A percentile compares a stretch with the other conserved stretches of the same genome.
These are phyloP conservation scores for Tremella yokohamensis DNA, from an alignment of 768 basidiomycete genomes.

Conservation along the genomic window DNA sequence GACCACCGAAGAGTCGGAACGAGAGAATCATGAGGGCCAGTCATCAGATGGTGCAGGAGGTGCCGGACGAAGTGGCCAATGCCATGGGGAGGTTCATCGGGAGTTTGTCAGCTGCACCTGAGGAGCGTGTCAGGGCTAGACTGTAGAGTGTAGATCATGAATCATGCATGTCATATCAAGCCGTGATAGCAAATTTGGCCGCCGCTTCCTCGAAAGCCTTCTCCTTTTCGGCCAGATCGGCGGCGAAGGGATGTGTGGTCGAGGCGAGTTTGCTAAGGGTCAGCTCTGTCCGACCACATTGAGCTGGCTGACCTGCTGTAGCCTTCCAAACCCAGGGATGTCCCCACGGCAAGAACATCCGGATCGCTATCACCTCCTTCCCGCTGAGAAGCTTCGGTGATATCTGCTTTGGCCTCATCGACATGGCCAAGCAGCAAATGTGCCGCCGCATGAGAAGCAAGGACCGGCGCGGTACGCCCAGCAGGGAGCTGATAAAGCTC, in stretches of 20 bases:
- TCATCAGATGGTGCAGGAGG: conserved; percentile 45
- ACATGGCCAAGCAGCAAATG: conserved; percentile 49
- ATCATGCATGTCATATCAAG: conserved; percentile 18
- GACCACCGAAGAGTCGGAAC: conserved; percentile 24
- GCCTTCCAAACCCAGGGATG: conserved; percentile 37
- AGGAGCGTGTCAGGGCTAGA: conserved; percentile 8
- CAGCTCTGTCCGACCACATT: not conserved
- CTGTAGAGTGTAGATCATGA: not conserved
- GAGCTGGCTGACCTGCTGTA: conserved; percentile 33
- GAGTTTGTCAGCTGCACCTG: conserved; percentile 8
- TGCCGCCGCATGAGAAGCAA: conserved; percentile 50
- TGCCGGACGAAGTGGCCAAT: conserved; percentile 34
- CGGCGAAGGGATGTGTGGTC: conserved; percentile 48
- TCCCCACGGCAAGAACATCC: conserved; percentile 41
- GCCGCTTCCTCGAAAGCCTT: conserved; percentile 52
- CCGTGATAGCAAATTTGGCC: conserved; percentile 47
- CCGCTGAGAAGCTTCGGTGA: conserved; percentile 38
- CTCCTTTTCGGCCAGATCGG: conserved; percentile 49
- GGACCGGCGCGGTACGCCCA: conserved; percentile 47
- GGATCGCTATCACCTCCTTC: conserved; percentile 32
- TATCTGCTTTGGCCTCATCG: conserved; percentile 51
- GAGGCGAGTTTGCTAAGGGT: conserved; percentile 38
- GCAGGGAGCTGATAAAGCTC: conserved; percentile 49
- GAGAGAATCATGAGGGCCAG: conserved; percentile 33
- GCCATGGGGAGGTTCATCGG: conserved; percentile 33